Conservation (phyloP, 768 basidiomycete genomes). For the Lentinula sp. region DNA sequence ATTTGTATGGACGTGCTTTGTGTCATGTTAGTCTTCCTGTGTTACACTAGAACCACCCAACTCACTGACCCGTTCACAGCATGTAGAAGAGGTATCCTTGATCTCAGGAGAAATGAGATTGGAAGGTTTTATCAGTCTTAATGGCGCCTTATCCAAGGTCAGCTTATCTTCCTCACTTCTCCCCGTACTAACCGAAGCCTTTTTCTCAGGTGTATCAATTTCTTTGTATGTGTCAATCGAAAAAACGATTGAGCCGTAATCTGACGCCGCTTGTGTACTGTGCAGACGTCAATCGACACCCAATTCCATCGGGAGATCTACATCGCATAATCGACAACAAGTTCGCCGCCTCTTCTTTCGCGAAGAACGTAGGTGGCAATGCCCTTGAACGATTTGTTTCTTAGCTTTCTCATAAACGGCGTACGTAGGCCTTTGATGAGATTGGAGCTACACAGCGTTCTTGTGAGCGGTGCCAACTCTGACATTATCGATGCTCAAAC, state of each 20-base stretch:
- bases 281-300: slow-evolving; percentile 76
- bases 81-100: slow-evolving; percentile 58
- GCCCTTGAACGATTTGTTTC: background rate
- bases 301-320: slow-evolving; percentile 54
- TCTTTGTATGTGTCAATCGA: slow-evolving; percentile 53
- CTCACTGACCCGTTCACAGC: slow-evolving; percentile 31
- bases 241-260: background rate
- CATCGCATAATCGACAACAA: slow-evolving; percentile 60
- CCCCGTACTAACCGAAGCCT: slow-evolving; percentile 3
- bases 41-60: background rate
- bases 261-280: background rate
- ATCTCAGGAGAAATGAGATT: slow-evolving; percentile 46
- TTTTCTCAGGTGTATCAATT: slow-evolving; percentile 71
- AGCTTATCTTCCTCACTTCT: background rate
- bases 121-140: slow-evolving; percentile 81
- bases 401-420: background rate
- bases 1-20: slow-evolving; percentile 68
- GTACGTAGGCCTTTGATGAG: slow-evolving; percentile 62
- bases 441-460: slow-evolving; percentile 43
- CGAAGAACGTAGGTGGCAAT: slow-evolving; percentile 52
- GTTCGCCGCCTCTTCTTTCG: slow-evolving; percentile 67
- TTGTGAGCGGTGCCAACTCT: slow-evolving; percentile 14
- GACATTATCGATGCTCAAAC: background rate
- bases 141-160: slow-evolving; percentile 71
- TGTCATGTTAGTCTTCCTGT: slow-evolving; percentile 45